Base-by-base conservation (phyloP, 1,284 basidiomycete genomes). In the Apiotrichum montevideense region DNA sequence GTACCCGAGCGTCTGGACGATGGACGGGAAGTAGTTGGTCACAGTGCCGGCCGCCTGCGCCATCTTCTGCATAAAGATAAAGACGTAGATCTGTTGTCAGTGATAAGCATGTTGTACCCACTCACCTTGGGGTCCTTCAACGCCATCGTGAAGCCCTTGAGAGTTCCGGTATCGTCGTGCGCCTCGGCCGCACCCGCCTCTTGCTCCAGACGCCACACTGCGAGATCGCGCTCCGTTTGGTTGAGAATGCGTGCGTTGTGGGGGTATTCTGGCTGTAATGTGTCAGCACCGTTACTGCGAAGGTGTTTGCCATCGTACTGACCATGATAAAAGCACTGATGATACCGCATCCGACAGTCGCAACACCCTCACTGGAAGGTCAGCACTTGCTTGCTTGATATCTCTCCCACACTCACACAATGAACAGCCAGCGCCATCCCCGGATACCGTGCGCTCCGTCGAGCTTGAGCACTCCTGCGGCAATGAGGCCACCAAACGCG, bases 1-100 rank as follows among this genome's bases (percentile, higher is more conserved):
- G 60, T 73, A 77, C 8, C 73, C 73, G 35, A 77, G 67, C 41
- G 41, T 63, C 57, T 10, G 45, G 46, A 75, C 46, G 8, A 34
- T 29, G 33, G 32, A 46, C 8, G 14, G 45, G 7, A 15, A 46
- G 33, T 34, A 67, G 60, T 69, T 72, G 39, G 54, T 56, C 21
- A 64, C 54, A 4, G 47, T 39, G 3, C 34, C 47, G 2, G 47
- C 34, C 14, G 41, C 41, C 14, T 42, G 41, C 10, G 41, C 41
- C 41, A 42, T 42, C 41, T 13, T 42, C 41, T 42, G 41, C 41
- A 42, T 42, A 14, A 42, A 42, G 14, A 42, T 15, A 14, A 10
- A 42, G 11, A 42, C 41, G 41, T 42, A 42, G 14, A 42, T n/a
- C 41, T 42, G 41, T 8, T n/a, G n/a, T 42, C 41, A 42, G 41